Evolutionary conservation across 805 yeast species (phyloP).

Genomic region (Candida mattraensis): DNA sequence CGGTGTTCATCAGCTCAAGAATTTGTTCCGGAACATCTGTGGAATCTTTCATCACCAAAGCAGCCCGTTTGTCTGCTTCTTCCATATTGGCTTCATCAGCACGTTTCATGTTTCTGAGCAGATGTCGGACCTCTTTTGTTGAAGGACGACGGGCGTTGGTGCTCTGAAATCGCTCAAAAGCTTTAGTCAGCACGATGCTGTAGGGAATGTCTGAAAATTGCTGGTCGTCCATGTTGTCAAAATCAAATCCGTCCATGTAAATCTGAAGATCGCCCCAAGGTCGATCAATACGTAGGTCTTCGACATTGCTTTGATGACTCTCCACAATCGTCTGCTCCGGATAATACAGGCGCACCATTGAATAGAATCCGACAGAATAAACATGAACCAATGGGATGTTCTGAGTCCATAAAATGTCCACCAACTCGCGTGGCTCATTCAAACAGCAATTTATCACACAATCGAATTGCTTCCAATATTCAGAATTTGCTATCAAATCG

Average conservation of each 20-base stretch:
- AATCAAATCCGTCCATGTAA: slow-evolving; percentile 50
- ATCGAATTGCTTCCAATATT: slow-evolving; percentile 49
- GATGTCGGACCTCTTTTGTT: slow-evolving; percentile 21
- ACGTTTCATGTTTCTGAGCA: slow-evolving; percentile 11
- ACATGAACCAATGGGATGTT: slow-evolving; percentile 56
- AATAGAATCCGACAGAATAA: slow-evolving; percentile 63
- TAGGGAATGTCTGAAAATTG: slow-evolving; percentile 67
- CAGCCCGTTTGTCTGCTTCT: slow-evolving; percentile 40
- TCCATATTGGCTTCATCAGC: slow-evolving; percentile 38
- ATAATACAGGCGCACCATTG: slow-evolving; percentile 51
- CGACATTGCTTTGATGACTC: slow-evolving; percentile 60
- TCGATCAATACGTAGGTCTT: slow-evolving; percentile 62
- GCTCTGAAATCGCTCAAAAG: slow-evolving; percentile 42
- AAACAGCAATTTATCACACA: slow-evolving; percentile 43
- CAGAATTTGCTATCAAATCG: slow-evolving; percentile 11
- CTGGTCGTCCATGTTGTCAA: slow-evolving; percentile 45
- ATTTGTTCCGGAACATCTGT: slow-evolving; percentile 33
- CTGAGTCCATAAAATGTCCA: slow-evolving; percentile 40
- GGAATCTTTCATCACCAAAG: slow-evolving; percentile 41
- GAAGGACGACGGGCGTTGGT: slow-evolving; percentile 24
- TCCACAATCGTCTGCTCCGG: slow-evolving; percentile 68
- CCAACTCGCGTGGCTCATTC: slow-evolving; percentile 20
- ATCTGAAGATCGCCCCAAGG: slow-evolving; percentile 72
- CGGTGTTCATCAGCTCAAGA: slow-evolving; percentile 27
- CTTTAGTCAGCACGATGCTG: slow-evolving; percentile 58